Evolutionary conservation across 768 basidiomycete species (phyloP).

Genomic region (Clavulina sp.): DNA sequence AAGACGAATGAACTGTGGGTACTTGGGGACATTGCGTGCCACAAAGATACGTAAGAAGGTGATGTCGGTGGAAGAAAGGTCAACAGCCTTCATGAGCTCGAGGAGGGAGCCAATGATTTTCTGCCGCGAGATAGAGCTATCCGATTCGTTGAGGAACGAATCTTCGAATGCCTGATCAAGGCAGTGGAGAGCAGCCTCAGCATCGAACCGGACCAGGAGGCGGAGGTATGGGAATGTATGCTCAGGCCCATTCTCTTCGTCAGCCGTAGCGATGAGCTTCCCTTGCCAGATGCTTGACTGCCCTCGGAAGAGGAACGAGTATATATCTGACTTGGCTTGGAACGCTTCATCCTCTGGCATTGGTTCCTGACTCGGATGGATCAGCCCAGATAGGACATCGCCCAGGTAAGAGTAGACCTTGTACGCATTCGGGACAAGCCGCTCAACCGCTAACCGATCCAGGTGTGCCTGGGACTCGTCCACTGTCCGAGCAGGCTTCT

Average conservation of each 20-base stretch:
- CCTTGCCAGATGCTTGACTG: constrained; percentile 64
- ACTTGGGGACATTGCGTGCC: constrained; percentile 92
- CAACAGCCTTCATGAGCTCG: constrained; percentile 37
- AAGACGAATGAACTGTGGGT: constrained; percentile 57
- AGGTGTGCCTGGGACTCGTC: constrained; percentile 9
- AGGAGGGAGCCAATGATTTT: constrained; percentile 69
- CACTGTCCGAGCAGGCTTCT: not conserved
- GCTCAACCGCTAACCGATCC: constrained; percentile 28
- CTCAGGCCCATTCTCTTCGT: constrained; percentile 56
- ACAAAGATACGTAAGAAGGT: constrained; percentile 92
- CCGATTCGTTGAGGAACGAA: constrained; percentile 66
- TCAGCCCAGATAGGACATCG: constrained; percentile 59
- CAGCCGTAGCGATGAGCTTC: constrained; percentile 54
- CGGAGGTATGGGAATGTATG: constrained; percentile 83
- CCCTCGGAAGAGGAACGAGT: constrained; percentile 71
- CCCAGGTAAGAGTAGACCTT: constrained; percentile 84
- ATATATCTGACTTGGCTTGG: constrained; percentile 55
- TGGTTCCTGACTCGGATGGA: constrained; percentile 70
- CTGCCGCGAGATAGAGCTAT: constrained; percentile 49
- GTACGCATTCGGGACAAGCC: constrained; percentile 57
- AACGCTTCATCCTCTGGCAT: constrained; percentile 46
- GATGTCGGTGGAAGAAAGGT: constrained; percentile 39
- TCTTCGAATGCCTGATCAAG: constrained; percentile 94
- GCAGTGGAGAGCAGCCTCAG: constrained; percentile 85
- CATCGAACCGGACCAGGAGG: constrained; percentile 68